Percentiles rank a stretch among this genome's conserved stretches.
Evolutionary conservation across 2,329 filamentous ascomycete genomes (phyloP).

Genomic region (Epichloe hybrida): DNA sequence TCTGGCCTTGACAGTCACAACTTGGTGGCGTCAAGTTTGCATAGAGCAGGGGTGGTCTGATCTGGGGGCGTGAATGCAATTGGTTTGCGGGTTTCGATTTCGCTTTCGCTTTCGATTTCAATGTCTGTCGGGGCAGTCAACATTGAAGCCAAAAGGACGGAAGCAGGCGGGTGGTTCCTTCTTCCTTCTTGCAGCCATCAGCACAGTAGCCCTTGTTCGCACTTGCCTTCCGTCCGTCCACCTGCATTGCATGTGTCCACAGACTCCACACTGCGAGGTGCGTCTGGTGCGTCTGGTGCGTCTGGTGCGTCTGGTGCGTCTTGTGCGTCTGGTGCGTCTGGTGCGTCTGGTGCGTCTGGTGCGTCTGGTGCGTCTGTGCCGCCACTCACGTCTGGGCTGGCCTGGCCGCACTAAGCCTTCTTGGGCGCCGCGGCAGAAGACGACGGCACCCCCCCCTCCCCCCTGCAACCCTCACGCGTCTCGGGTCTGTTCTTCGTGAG

Average conservation of each 20-base stretch:
- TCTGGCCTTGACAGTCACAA: neutral
- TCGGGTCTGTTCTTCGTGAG: conserved; percentile 2
- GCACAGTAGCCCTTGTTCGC: neutral
- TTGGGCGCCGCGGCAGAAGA: conserved; percentile 16
- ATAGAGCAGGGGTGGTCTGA: neutral
- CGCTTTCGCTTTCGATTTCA: too few species aligned
- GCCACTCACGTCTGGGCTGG: neutral
- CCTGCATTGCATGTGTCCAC: too few species aligned
- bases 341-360: too few species aligned
- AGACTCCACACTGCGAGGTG: too few species aligned
- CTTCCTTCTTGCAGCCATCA: neutral
- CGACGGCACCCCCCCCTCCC: neutral
- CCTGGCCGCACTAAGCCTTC: conserved; percentile 14
- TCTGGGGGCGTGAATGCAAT: neutral
- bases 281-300: too few species aligned
- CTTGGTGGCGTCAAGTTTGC: neutral
- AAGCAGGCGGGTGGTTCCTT: neutral
- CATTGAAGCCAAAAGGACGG: neutral
- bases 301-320: too few species aligned
- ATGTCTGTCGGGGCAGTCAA: too few species aligned
- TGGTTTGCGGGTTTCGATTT: too few species aligned
- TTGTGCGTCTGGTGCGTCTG: too few species aligned
- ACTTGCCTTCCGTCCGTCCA: too few species aligned
- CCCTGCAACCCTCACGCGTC: conserved; percentile 15
- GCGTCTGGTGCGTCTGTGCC: too few species aligned